Conservation (phyloP, 169 alveolate species). For the Babesia caballi region DNA sequence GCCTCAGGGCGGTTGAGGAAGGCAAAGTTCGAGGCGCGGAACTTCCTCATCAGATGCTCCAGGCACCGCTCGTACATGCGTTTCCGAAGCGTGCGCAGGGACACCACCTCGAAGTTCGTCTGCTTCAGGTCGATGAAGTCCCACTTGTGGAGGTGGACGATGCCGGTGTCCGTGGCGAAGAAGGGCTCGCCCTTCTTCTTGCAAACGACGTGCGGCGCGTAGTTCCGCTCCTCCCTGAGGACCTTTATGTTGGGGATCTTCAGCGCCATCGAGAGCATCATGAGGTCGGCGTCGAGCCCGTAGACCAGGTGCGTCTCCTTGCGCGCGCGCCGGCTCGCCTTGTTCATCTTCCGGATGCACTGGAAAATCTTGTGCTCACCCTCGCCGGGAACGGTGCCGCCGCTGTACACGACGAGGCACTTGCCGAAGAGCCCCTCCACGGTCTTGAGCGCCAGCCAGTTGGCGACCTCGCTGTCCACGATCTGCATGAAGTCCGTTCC, state of each 20-base stretch:
- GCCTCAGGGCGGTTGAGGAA: slow-evolving; percentile 26
- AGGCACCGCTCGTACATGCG: slow-evolving; percentile 38
- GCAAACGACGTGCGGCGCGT: slow-evolving; percentile 56
- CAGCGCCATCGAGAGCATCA: slow-evolving; percentile 52
- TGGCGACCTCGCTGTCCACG: slow-evolving; percentile 78
- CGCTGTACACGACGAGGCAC: slow-evolving; percentile 91
- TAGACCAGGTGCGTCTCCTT: slow-evolving; percentile 49
- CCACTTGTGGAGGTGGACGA: slow-evolving; percentile 55
- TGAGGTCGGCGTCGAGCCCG: slow-evolving; percentile 64
- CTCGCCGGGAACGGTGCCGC: slow-evolving; percentile 97
- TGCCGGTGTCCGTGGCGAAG: slow-evolving; percentile 54
- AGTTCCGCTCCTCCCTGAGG: slow-evolving; percentile 49
- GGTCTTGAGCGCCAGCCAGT: slow-evolving; percentile 61
- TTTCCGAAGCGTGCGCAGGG: slow-evolving; percentile 34
- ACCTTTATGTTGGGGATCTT: slow-evolving; percentile 45
- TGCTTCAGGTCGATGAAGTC: slow-evolving; percentile 49
- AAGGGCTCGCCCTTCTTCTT: slow-evolving; percentile 53
- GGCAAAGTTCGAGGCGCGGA: neutral
- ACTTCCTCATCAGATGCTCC: slow-evolving; percentile 14
- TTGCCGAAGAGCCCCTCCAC: slow-evolving; percentile 65
- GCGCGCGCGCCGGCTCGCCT: slow-evolving; percentile 17
- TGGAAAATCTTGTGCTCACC: slow-evolving; percentile 99
- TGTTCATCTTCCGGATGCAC: slow-evolving; percentile 68
- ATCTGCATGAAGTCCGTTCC: slow-evolving; percentile 96
- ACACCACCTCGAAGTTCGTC: slow-evolving; percentile 49